phyloP scores from a whole-genome alignment of 139 green algal species.

The Astrephomene gubernaculifera region DNA sequence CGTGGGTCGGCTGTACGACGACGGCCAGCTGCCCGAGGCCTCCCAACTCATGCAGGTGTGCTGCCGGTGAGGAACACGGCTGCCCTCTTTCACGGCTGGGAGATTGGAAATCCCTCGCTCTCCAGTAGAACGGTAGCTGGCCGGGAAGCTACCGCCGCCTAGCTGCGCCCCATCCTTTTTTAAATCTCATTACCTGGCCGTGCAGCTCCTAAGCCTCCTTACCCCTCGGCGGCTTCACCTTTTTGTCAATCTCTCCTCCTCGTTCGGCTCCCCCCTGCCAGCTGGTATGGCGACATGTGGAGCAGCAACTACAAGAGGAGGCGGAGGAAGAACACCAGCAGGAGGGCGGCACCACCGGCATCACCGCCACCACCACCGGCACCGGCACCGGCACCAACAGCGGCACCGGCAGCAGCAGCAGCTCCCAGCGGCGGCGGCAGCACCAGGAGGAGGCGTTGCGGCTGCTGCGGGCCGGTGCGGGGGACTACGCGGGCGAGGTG shows the following conservation, averaged over 20 bases:
- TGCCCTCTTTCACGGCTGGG: too few species aligned
- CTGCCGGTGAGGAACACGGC: too few species aligned
- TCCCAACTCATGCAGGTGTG: slow-evolving; percentile 68
- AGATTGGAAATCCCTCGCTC: too few species aligned
- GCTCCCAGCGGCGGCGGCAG: not conserved
- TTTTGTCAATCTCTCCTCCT: too few species aligned
- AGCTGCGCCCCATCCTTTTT: too few species aligned
- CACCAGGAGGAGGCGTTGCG: slow-evolving; percentile 17
- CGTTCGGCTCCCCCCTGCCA: too few species aligned
- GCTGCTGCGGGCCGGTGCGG: slow-evolving; percentile 4
- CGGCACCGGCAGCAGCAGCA: too few species aligned
- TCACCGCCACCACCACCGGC: not conserved
- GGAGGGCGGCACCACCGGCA: not conserved
- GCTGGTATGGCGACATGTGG: slow-evolving; percentile 61
- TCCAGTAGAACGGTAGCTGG: too few species aligned
- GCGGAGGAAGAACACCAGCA: not conserved
- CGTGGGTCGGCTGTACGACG: slow-evolving; percentile 50
- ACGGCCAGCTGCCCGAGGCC: slow-evolving; percentile 54
- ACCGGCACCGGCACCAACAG: not conserved
- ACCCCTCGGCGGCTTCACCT: too few species aligned
- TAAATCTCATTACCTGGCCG: too few species aligned
- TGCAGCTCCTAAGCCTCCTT: too few species aligned
- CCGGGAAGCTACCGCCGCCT: too few species aligned
- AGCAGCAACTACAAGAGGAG: slow-evolving; percentile 28
- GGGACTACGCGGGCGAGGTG: not conserved